Evolutionary conservation across 306 rosid genomes (phyloP), one percentile per base, ranked within the genome.

Genomic region (Rosa persica): DNA sequence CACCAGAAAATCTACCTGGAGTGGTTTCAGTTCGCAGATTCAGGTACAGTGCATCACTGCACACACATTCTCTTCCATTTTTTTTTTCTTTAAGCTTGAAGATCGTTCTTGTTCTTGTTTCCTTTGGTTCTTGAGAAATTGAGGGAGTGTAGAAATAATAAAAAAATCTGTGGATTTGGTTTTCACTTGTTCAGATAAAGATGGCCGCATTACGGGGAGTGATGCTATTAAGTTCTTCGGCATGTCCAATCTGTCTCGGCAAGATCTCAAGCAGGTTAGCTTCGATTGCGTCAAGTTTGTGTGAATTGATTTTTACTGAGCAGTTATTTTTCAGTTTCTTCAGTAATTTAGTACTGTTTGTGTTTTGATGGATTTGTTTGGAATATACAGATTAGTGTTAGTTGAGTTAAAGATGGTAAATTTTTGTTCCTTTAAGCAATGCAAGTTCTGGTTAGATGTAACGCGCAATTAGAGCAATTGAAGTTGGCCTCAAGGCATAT

Each of bases 171-270:
- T 65, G 19, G 16, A 6, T 57, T 49, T 46, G 25, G 6, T n/a
- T 48, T 77, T 38, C 7, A 10, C 76, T 34, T 77, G 23, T 75
- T 30, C 88, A 93, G 99, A 95, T 83, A 83, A 81, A 16, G 99
- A 95, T 87, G 98, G 98, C 65, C 99, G 99, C 51, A 81, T 95
- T 78, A 88, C 93, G 1, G 98, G 98, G n/a, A 87, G 34, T 23
- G 99, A 95, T 83, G 97, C 98, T 30, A 86, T 87, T 1, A 89
- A 81, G 81, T 86, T 95, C 85, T 95, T 95, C 57, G 71, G 90
- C 69, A 78, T 91, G 88, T 89, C 99, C 22, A 83, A 80, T 46
- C 80, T 95, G 88, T 82, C 98, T 42, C 85, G 98, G 12, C 89
- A 86, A 74, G 94, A 93, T 60, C 97, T 95, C 76, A 95, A 90